Conservation (phyloP, 805 yeast species). For the Isabelozyma heimii region DNA sequence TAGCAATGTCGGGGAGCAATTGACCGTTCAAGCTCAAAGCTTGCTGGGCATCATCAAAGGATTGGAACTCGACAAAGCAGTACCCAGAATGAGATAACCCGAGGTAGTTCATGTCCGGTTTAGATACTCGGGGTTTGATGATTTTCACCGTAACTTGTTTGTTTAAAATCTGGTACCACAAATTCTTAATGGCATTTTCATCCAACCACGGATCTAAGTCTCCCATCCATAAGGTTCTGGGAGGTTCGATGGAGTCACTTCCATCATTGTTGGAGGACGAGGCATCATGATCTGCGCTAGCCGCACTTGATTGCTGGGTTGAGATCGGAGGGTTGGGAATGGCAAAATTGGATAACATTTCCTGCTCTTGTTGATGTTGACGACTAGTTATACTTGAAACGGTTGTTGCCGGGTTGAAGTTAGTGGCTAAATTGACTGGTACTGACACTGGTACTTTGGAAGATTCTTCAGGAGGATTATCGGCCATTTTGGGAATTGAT, state of each 20-base stretch:
- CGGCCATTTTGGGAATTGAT: background rate
- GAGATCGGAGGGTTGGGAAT: constrained; percentile 43
- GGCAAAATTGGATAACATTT: constrained; percentile 34
- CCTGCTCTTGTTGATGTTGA: constrained; percentile 45
- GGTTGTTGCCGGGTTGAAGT: constrained; percentile 9
- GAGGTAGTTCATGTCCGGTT: constrained; percentile 18
- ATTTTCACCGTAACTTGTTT: constrained; percentile 64
- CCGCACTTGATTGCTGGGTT: constrained; percentile 33
- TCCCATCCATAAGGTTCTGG: constrained; percentile 86
- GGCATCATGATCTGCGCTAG: constrained; percentile 16
- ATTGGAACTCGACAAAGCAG: constrained; percentile 74
- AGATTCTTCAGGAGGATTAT: background rate
- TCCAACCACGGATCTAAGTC: constrained; percentile 80
- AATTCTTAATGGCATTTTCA: constrained; percentile 50
- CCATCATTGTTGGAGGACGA: background rate
- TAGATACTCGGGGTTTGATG: constrained; percentile 45
- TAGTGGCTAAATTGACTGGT: background rate
- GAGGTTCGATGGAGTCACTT: constrained; percentile 31
- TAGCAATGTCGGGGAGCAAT: constrained; percentile 55
- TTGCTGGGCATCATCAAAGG: constrained; percentile 64
- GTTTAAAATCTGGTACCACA: constrained; percentile 59
- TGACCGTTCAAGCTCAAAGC: constrained; percentile 68
- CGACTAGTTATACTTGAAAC: constrained; percentile 33
- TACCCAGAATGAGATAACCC: constrained; percentile 52
- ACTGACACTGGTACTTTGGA: background rate